Evolutionary conservation across 2,329 filamentous ascomycete genomes (phyloP).

Genomic region (Chrysoporthe puriensis): DNA sequence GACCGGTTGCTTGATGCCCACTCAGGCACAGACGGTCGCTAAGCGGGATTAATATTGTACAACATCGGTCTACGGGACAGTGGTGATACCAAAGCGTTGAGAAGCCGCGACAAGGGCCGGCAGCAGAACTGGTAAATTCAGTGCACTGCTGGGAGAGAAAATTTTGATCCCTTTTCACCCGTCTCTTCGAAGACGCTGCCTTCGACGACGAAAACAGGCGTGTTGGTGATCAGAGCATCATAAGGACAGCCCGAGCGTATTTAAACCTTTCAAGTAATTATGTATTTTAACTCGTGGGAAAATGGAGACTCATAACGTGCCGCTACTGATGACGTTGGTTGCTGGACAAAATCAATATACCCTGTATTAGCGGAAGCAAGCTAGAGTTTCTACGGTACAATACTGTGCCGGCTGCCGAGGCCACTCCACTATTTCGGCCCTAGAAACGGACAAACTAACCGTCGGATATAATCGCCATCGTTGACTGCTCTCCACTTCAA

Average conservation of each 20-base stretch:
- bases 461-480: constrained; percentile 20
- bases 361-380: not conserved
- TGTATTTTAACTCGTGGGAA: constrained; percentile 38
- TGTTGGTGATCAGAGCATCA: not conserved
- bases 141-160: no score
- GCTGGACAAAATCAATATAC: constrained; percentile 15
- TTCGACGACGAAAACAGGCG: not conserved
- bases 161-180: no score
- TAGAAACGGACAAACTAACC: not conserved
- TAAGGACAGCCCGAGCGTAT: not conserved
- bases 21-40: not conserved
- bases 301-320: constrained; percentile 22
- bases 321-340: constrained; percentile 13
- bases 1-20: not conserved
- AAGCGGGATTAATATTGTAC: not conserved
- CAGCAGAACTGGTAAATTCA: no score
- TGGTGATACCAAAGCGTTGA: no score
- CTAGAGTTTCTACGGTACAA: constrained; percentile 22
- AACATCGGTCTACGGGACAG: no score
- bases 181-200: not conserved
- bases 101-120: no score
- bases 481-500: not conserved
- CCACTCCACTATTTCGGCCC: constrained; percentile 6
- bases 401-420: constrained; percentile 27
- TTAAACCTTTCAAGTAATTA: not conserved